Evolutionary conservation across 768 basidiomycete genomes (phyloP), one percentile per base, ranked within the genome.

Genomic region (Rhizopogon vulgaris): DNA sequence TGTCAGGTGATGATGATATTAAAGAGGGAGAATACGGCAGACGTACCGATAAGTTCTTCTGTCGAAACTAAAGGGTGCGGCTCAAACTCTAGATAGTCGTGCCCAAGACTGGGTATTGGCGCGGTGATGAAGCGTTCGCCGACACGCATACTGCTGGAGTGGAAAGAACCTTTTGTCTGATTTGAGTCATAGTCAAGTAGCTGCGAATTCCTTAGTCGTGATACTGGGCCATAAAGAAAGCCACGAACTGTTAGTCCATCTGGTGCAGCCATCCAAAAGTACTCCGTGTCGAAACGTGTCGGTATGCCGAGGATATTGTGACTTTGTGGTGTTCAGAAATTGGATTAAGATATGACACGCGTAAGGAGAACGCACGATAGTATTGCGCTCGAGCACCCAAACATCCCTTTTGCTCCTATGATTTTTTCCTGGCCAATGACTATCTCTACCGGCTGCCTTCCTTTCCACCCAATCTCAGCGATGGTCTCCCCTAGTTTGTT

Each of bases 211-310:
- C 15, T 52, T 48, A 55, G 54, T 32, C 9, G 11, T 51, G 39
- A 48, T 22, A 43, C 38, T 53, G n/a, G 34, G n/a, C 18, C 22
- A 49, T 5, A 42, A 22, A 18, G 48, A 37, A 43, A 38, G 46
- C 38, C n/a, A 62, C 75, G 39, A 62, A 83, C 80, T 18, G 71
- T 74, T 9, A 84, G 67, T 24, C 77, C 76, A 49, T 78, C 69
- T 0, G 75, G 66, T n/a, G 78, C 78, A 11, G 79, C 81, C 40
- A 73, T 73, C 82, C 82, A 84, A 36, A 82, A 69, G 53, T 74
- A 79, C 57, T 82, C 77, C 2, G 80, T 74, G 54, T 83, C 79
- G 54, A 83, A 83, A n/a, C 82, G 77, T 7, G 80, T 80, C 17
- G 80, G 80, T 43, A 84, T 72, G 18, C 74, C 73, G n/a, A 84